Conservation (phyloP, 2,329 filamentous ascomycete genomes). For the Venturia pyrina region DNA sequence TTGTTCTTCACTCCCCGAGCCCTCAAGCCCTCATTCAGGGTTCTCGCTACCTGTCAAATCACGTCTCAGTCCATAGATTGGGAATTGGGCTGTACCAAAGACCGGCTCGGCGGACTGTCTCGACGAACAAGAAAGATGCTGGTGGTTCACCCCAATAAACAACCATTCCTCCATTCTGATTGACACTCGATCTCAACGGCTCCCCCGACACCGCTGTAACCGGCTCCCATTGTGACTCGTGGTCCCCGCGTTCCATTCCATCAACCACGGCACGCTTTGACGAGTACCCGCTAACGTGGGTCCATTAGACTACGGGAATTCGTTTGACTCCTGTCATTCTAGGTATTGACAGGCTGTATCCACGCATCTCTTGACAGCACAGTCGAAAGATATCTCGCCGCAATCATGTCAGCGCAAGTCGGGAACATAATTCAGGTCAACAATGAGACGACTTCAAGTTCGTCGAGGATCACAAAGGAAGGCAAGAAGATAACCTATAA, state of each 20-base stretch:
- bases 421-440: conserved; percentile 37
- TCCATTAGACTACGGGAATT: background rate
- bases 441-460: conserved; percentile 46
- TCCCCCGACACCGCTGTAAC: background rate
- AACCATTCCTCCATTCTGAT: background rate
- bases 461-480: conserved; percentile 56
- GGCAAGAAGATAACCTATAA: conserved; percentile 72
- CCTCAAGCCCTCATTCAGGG: background rate
- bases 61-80: background rate
- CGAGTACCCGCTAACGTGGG: background rate
- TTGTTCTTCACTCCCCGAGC: background rate
- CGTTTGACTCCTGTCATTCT: background rate
- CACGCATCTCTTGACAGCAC: background rate
- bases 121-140: background rate
- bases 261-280: background rate
- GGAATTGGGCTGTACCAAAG: background rate
- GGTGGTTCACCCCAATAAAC: background rate
- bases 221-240: background rate
- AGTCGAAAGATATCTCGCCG: background rate
- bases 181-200: background rate
- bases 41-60: background rate
- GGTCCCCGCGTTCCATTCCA: background rate
- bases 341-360: background rate
- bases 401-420: background rate
- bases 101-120: background rate